Evolutionary conservation across 1,139 yeast species (phyloP).

Genomic region (Groenewaldozyma auringiensis): DNA sequence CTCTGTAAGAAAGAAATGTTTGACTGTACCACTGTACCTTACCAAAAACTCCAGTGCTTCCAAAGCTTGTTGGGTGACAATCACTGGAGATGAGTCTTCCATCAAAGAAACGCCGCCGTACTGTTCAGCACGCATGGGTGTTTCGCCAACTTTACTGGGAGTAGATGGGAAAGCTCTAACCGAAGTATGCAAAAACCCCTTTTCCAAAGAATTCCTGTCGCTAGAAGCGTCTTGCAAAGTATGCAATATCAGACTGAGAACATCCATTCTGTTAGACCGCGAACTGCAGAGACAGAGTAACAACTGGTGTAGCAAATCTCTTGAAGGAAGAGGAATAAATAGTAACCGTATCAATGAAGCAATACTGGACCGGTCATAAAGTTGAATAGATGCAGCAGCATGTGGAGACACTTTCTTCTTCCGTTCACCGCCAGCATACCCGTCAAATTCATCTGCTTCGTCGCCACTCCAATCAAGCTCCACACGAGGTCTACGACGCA

Average conservation of each 20-base stretch:
- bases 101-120: slow-evolving; percentile 12
- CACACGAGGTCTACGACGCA: neutral
- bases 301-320: slow-evolving; percentile 61
- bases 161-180: slow-evolving; percentile 23
- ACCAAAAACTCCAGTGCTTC: slow-evolving; percentile 69
- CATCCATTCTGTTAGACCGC: slow-evolving; percentile 71
- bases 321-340: slow-evolving; percentile 61
- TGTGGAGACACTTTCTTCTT: slow-evolving; percentile 17
- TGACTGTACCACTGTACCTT: slow-evolving; percentile 59
- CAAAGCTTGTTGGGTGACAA: slow-evolving; percentile 69
- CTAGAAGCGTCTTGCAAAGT: slow-evolving; percentile 67
- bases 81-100: slow-evolving; percentile 55
- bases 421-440: neutral
- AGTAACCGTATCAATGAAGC: slow-evolving; percentile 64
- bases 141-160: slow-evolving; percentile 10
- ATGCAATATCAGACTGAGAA: slow-evolving; percentile 60
- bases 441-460: neutral
- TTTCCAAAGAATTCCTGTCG: slow-evolving; percentile 56
- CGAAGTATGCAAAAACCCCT: slow-evolving; percentile 52
- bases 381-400: slow-evolving; percentile 37
- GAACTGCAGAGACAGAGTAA: slow-evolving; percentile 63
- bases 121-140: slow-evolving; percentile 12
- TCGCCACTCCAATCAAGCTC: neutral
- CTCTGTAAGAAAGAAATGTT: slow-evolving; percentile 72
- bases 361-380: slow-evolving; percentile 70